Base-by-base conservation (phyloP, 2,329 filamentous ascomycete genomes). In the Bipolaris sorokiniana region DNA sequence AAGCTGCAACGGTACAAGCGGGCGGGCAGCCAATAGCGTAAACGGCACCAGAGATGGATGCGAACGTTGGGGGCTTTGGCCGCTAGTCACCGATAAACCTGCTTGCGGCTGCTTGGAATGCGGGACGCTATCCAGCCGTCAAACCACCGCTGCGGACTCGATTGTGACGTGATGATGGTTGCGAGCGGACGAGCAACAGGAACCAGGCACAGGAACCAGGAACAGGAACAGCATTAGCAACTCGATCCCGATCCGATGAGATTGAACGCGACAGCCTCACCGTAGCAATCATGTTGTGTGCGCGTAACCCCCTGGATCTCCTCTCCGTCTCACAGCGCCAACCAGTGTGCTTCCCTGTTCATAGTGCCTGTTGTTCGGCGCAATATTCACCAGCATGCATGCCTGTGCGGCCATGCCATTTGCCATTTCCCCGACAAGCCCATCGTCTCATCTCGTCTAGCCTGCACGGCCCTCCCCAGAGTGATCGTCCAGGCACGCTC, bases 21-120 rank as follows among this genome's bases (percentile, higher is more conserved):
- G 54, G 46, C 40, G 50, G 48, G 40, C 49, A 55, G 62, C 66
- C 66, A 66, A 69, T 66, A 28, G 57, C 34, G 54, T 47, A 33
- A 40, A 54, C 40, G 53, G 52, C 37, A 46, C 20, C 40, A 15
- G 23, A 7, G 38, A 22, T 41, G 49, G 53, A 45, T 47, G 55
- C 58, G 56, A 57, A 58, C 64, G 58, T 60, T 57, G 58, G 56
- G 44, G 33, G 37, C 44, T 37, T 37, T 38, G 47, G 34, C 48
- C n/a, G 50, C 52, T 56, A 59, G 45, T 26, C 34, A 15, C 41
- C 51, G 58, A 61, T 56, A 53, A 54, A 53, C 7, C 37, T 16
- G 34, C 10, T 13, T 31, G 7, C 34, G 15, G 13, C 34, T 37
- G 41, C 51, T 61, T 52, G 56, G 62, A 44, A 36, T 48, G 40